Percentiles rank a stretch among this genome's conserved stretches.
phyloP scores from a whole-genome alignment of 2,329 filamentous ascomycete genomes.

The Colletotrichum chrysophilum region DNA sequence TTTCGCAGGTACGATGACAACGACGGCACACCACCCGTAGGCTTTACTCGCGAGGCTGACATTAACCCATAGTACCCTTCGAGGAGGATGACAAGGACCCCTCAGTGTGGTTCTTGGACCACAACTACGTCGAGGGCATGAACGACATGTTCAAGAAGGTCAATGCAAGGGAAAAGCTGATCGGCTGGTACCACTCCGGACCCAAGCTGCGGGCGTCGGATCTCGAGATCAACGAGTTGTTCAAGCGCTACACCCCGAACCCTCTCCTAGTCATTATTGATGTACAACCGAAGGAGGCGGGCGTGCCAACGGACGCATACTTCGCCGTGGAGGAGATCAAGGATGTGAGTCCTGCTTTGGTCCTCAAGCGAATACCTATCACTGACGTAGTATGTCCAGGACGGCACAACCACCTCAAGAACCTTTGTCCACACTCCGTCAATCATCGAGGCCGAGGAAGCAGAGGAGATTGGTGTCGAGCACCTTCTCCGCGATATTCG shows the following conservation, averaged over 20 bases:
- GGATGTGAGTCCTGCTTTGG: slow-evolving; percentile 69
- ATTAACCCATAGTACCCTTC: slow-evolving; percentile 77
- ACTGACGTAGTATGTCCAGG: slow-evolving; percentile 55
- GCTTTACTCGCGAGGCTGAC: slow-evolving; percentile 17
- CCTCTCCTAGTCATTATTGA: slow-evolving; percentile 97
- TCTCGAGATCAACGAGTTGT: slow-evolving; percentile 98
- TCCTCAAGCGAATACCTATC: slow-evolving; percentile 3
- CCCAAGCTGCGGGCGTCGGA: slow-evolving; percentile 96
- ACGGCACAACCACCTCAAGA: slow-evolving; percentile 94
- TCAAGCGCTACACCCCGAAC: slow-evolving; percentile 98
- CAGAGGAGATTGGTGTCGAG: slow-evolving; percentile 98
- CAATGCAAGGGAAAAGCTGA: slow-evolving; percentile 97
- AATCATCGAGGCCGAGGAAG: slow-evolving; percentile 98
- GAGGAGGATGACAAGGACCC: slow-evolving; percentile 99
- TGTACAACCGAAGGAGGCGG: slow-evolving; percentile 96
- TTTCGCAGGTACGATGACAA: slow-evolving; percentile 76
- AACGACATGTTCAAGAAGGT: slow-evolving; percentile 99
- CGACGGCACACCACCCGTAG: not conserved
- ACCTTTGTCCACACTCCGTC: slow-evolving; percentile 99
- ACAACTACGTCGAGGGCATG: slow-evolving; percentile 99
- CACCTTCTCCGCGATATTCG: slow-evolving; percentile 97
- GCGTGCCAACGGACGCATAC: slow-evolving; percentile 97
- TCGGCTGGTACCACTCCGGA: slow-evolving; percentile 99
- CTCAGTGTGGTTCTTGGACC: slow-evolving; percentile 98
- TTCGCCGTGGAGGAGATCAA: slow-evolving; percentile 99